Evolutionary conservation across 306 rosid genomes (phyloP).

Genomic region (Gastrolobium bilobum): DNA sequence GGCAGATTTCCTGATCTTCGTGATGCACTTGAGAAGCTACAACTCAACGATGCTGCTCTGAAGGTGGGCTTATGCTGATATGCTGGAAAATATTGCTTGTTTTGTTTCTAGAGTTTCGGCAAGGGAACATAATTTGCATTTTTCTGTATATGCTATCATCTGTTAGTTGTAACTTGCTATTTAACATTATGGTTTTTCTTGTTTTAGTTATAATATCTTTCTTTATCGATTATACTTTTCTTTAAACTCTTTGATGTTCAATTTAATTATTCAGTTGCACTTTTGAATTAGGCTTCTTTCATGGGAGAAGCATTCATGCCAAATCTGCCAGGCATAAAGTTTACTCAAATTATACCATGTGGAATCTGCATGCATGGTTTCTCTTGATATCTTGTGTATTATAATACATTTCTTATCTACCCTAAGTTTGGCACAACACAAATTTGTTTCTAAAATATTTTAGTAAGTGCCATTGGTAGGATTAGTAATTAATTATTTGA

Average conservation of each 20-base stretch:
- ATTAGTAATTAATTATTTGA: constrained; percentile 36
- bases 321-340: constrained; percentile 38
- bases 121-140: constrained; percentile 15
- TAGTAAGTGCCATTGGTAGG: constrained; percentile 39
- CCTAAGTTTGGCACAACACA: constrained; percentile 14
- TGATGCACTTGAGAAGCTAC: constrained; percentile 97
- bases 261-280: constrained; percentile 40
- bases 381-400: constrained; percentile 15
- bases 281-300: constrained; percentile 38
- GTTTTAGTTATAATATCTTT: constrained; percentile 26
- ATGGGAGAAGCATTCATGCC: constrained; percentile 33
- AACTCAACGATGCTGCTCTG: constrained; percentile 95
- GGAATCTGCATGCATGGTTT: constrained; percentile 41
- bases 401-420: constrained; percentile 25
- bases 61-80: constrained; percentile 63
- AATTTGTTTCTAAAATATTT: constrained; percentile 2
- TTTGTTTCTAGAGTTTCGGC: constrained; percentile 30
- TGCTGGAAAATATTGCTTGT: constrained; percentile 45
- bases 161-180: constrained; percentile 28
- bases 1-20: constrained; percentile 90
- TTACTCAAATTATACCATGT: constrained; percentile 30
- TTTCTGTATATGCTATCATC: constrained; percentile 30
- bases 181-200: constrained; percentile 13
- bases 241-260: constrained; percentile 33
- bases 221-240: constrained; percentile 17